These are phyloP conservation scores for Boletus vinaceobasis DNA, from an alignment of 768 basidiomycete genomes.

Conservation along the genomic window DNA sequence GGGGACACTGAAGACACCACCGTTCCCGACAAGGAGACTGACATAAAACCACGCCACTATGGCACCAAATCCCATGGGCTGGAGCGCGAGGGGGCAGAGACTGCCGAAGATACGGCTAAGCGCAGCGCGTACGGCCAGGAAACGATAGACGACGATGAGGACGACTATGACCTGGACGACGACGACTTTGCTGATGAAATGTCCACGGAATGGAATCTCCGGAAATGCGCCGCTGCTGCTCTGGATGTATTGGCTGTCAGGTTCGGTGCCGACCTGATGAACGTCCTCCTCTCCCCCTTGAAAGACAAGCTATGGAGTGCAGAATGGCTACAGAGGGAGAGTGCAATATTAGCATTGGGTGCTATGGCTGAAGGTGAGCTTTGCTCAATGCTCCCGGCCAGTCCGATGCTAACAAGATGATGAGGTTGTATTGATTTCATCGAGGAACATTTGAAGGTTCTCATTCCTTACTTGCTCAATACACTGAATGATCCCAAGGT, in stretches of 20 bases:
- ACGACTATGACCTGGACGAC: slow-evolving; percentile 82
- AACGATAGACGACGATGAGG: slow-evolving; percentile 79
- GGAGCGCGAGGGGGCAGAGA: slow-evolving; percentile 59
- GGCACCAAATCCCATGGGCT: slow-evolving; percentile 80
- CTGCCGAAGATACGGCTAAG: slow-evolving; percentile 36
- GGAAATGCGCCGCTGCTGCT: slow-evolving; percentile 97
- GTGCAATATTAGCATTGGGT: slow-evolving; percentile 91
- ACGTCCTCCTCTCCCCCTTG: slow-evolving; percentile 81
- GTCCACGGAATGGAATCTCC: slow-evolving; percentile 97
- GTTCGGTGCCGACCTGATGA: slow-evolving; percentile 85
- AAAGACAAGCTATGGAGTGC: slow-evolving; percentile 91
- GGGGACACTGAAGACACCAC: slow-evolving; percentile 85
- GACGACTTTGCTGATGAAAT: slow-evolving; percentile 92
- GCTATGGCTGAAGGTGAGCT: slow-evolving; percentile 95
- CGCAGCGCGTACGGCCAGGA: slow-evolving; percentile 77
- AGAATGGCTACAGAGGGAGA: slow-evolving; percentile 94
- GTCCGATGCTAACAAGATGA: slow-evolving; percentile 7
- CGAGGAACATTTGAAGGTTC: slow-evolving; percentile 89
- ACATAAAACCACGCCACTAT: slow-evolving; percentile 96
- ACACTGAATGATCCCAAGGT: slow-evolving; percentile 92
- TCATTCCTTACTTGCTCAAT: slow-evolving; percentile 90
- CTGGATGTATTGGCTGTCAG: slow-evolving; percentile 94
- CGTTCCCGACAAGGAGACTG: slow-evolving; percentile 90
- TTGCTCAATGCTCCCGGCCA: neutral
- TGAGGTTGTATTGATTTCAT: slow-evolving; percentile 95